Evolutionary conservation across 129 eudicot species (phyloP), one percentile per base, ranked within the genome.

Genomic region (Cynara cardunculus): DNA sequence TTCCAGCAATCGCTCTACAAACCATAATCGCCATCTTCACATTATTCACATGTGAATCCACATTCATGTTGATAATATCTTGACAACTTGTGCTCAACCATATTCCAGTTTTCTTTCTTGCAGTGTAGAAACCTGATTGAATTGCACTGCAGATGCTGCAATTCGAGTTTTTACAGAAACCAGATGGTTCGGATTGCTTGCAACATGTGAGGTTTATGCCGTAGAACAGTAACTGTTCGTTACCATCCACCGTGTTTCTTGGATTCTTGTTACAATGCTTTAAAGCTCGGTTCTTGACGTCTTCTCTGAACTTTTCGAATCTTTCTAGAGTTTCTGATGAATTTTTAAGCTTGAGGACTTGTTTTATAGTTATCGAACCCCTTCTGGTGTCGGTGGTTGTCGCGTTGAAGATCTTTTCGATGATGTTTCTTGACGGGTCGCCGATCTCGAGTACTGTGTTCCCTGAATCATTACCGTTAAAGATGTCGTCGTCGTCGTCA

Each of bases 191-290:
- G 2, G 73, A 65, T 61, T 34, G 71, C 73, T 79, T 70, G 69
- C 83, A 85, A 62, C 71, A 71, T 49, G 67, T 39, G 71, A 76
- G 83, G 16, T 78, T 87, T 4, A 88, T 84, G 46, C 86, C 84
- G 9, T 87, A 87, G 74, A 89, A 89, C 78, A 76, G 66, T 68
- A 87, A 77, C 62, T 87, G 80, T 80, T 89, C 90, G 78, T 89
- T 86, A 25, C 92, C 88, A 26, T 88, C 92, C 30, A 86, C 90
- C 56, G 77, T 77, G 87, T 80, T 84, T 85, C 93, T 87, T 75
- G 85, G 88, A 78, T 87, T 79, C 69, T 77, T 89, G 62, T 67
- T 56, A 16, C 31, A 69, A 66, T 79, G 84, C 68, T 79, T 69
- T 12, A 44, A 53, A 30, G 89, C 80, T 85, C 69, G 78, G 41